Conservation (phyloP, 106 monocot genomes). For the Dendrobium chrysotoxum region DNA sequence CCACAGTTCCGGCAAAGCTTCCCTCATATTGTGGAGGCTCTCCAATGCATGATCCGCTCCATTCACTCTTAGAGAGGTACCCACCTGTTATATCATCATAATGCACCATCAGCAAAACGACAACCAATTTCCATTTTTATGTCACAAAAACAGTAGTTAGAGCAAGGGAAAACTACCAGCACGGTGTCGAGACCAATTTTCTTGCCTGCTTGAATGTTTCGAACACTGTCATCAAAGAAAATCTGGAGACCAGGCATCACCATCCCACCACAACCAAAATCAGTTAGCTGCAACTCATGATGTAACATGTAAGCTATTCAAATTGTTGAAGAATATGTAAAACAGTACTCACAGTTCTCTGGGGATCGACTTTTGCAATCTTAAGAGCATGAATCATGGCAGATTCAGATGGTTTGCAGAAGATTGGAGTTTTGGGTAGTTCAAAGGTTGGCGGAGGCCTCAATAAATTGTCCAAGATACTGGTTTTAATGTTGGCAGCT, state of each 20-base stretch:
- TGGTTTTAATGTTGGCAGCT: neutral
- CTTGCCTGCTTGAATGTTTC: slow-evolving; percentile 79
- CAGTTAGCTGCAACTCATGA: neutral
- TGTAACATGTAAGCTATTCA: neutral
- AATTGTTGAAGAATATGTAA: neutral
- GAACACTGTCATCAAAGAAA: slow-evolving; percentile 88
- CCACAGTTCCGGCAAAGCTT: slow-evolving; percentile 84
- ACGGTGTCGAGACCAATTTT: slow-evolving; percentile 73
- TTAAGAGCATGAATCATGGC: slow-evolving; percentile 62
- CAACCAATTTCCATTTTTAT: neutral
- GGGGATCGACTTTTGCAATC: slow-evolving; percentile 66
- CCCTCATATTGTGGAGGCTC: slow-evolving; percentile 77
- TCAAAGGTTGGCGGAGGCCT: slow-evolving; percentile 8
- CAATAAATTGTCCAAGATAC: slow-evolving; percentile 49
- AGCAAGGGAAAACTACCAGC: slow-evolving; percentile 36
- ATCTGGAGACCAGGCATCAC: slow-evolving; percentile 25
- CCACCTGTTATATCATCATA: slow-evolving; percentile 42
- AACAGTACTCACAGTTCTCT: slow-evolving; percentile 43
- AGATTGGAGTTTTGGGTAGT: slow-evolving; percentile 53
- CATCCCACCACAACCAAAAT: neutral
- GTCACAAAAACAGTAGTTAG: neutral
- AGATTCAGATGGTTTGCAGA: slow-evolving; percentile 76
- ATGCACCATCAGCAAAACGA: neutral
- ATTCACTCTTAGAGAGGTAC: slow-evolving; percentile 40
- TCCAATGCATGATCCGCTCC: slow-evolving; percentile 68